Conservation (phyloP, 306 rosid genomes). For the Cucurbita pepo region DNA sequence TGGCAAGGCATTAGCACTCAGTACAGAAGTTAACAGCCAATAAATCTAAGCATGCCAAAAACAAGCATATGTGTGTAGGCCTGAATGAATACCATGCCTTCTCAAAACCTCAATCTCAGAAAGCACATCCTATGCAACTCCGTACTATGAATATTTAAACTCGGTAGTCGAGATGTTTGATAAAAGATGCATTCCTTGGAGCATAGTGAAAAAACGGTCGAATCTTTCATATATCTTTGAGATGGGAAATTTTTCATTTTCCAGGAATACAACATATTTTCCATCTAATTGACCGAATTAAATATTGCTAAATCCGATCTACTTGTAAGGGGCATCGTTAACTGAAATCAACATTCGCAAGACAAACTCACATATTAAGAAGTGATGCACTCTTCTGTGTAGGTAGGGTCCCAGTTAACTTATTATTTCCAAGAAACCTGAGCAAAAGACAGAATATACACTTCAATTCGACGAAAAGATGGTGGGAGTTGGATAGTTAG, state of each 20-base stretch:
- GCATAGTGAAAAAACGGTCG: background rate
- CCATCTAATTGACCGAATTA: background rate
- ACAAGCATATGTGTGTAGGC: background rate
- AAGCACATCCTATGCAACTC: background rate
- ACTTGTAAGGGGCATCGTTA: background rate
- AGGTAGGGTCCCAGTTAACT: conserved; percentile 47
- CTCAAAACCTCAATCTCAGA: background rate
- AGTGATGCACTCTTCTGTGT: conserved; percentile 27
- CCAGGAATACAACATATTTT: background rate
- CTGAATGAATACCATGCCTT: background rate
- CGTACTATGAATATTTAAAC: background rate
- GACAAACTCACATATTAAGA: conserved; percentile 35
- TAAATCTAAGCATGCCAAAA: background rate
- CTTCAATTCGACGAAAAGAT: background rate
- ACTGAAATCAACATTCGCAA: background rate
- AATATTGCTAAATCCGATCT: background rate
- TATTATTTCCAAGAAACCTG: conserved; percentile 79
- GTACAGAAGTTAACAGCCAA: background rate
- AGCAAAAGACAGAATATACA: background rate
- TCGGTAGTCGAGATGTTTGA: background rate
- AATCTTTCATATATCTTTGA: background rate
- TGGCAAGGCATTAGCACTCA: background rate
- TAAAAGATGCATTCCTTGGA: background rate
- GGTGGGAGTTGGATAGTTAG: background rate
- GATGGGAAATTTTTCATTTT: background rate